Evolutionary conservation across 495 filamentous ascomycete genomes (phyloP), one percentile per base, ranked within the genome.

Genomic region (Aspergillus hancockii): DNA sequence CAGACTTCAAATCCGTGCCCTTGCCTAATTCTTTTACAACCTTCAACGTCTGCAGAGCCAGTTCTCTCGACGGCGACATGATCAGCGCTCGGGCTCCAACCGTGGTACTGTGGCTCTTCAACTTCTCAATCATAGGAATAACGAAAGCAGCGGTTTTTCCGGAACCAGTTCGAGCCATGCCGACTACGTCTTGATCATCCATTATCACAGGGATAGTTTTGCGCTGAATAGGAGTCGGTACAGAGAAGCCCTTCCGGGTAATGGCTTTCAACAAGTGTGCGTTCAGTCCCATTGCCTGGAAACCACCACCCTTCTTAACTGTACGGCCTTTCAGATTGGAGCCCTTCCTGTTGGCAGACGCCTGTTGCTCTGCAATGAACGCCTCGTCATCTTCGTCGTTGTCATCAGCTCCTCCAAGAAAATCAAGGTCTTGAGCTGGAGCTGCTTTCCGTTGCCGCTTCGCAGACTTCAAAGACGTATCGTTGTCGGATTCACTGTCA

Each of bases 101-200:
- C 67, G 85, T 86, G 10, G 85, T 85, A 66, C 88, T 96, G 67
- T 99, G 94, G n/a, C 83, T 80, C 73, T 91, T 95, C 61, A 99
- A 78, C 54, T 89, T 90, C 77, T 98, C 89, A 59, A 99, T 90
- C 93, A 98, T 94, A 43, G 94, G 94, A 57, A 98, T 93, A 6
- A 98, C 91, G 70, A 98, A 98, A 14, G 94, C 93, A 2, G 93
- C 94, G 0, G 93, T 97, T 77, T 98, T 98, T 71, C 94, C 94
- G 38, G 91, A 96, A 70, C 94, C 94, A 19, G 94, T 98, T 51
- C 94, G 82, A 4, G 94, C 94, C 95, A 98, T 99, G 57, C 91
- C 94, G 8, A 98, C 92, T 5, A 99, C 91, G 80, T 98, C 93
- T 64, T 89, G 85, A 54, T 88, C 84, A 46, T 96, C 91, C 67